These are phyloP conservation scores for Termitomyces sp. DNA, from an alignment of 768 basidiomycete species.

Conservation along the genomic window DNA sequence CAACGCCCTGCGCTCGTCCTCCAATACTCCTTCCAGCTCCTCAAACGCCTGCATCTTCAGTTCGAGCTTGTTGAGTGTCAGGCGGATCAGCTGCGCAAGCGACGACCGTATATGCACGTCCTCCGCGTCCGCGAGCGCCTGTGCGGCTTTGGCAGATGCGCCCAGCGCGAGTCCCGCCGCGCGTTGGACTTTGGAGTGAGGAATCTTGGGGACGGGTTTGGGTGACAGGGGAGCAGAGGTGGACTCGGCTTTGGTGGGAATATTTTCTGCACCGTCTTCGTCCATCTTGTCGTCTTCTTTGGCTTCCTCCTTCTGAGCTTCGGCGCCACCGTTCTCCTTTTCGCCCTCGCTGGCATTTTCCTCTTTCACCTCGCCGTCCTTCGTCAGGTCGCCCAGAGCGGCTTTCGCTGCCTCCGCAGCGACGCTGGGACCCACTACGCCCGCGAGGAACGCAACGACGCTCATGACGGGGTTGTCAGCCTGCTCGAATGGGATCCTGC, in stretches of 20 bases:
- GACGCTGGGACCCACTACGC: conserved; percentile 84
- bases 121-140: conserved; percentile 75
- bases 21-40: conserved; percentile 85
- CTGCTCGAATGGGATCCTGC: conserved; percentile 85
- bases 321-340: conserved; percentile 3
- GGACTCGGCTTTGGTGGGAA: conserved; percentile 18
- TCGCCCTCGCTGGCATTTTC: conserved; percentile 23
- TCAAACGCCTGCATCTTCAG: conserved; percentile 95
- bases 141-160: conserved; percentile 84
- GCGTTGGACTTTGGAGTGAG: conserved; percentile 72
- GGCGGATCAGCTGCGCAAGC: conserved; percentile 80
- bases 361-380: conserved; percentile 28
- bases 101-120: conserved; percentile 74
- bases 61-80: conserved; percentile 84
- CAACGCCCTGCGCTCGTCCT: conserved; percentile 81
- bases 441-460: conserved; percentile 95
- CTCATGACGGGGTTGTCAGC: conserved; percentile 98
- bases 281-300: conserved; percentile 41
- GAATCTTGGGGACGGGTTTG: conserved; percentile 38
- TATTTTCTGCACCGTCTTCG: conserved; percentile 30
- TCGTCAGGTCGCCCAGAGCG: conserved; percentile 74
- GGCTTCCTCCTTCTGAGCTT: conserved; percentile 20
- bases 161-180: conserved; percentile 86
- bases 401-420: conserved; percentile 93
- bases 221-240: conserved; percentile 27